A percentile compares a stretch with the other conserved stretches of the same genome.
These are phyloP conservation scores for Venturiaceae sp. DNA, from an alignment of 2,329 filamentous ascomycete genomes.

Conservation along the genomic window DNA sequence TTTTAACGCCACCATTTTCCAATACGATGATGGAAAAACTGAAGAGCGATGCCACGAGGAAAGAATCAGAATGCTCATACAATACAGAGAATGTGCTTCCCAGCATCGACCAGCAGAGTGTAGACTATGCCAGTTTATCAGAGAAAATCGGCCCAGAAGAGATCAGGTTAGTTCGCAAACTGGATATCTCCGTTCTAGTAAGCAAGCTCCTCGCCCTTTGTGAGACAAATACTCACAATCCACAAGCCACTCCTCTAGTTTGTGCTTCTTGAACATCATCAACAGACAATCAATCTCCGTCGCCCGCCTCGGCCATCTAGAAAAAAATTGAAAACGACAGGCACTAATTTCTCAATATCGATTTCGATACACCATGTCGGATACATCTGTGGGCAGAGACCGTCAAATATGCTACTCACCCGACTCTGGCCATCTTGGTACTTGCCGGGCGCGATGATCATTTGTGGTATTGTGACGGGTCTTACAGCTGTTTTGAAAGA, in stretches of 20 bases:
- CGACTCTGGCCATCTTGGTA: constrained; percentile 36
- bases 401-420: constrained; percentile 42
- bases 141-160: constrained; percentile 24
- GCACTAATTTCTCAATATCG: constrained; percentile 50
- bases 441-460: constrained; percentile 37
- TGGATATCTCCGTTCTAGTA: constrained; percentile 23
- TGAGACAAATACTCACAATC: constrained; percentile 21
- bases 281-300: constrained; percentile 56
- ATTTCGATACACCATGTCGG: constrained; percentile 53
- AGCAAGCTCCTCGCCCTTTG: constrained; percentile 6
- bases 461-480: constrained; percentile 38
- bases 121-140: constrained; percentile 22
- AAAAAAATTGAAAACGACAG: constrained; percentile 44
- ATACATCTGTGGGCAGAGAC: constrained; percentile 46
- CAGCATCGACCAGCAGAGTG: background rate
- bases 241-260: constrained; percentile 22
- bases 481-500: constrained; percentile 28
- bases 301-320: constrained; percentile 52
- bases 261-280: constrained; percentile 22
- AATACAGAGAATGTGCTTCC: too few species aligned
- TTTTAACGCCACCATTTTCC: too few species aligned
- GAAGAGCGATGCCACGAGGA: too few species aligned
- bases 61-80: too few species aligned
- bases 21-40: too few species aligned
- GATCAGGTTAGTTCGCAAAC: constrained; percentile 22